Evolutionary conservation across 192 early-diverging fungal genomes (phyloP).

Genomic region (Backusella luteola): DNA sequence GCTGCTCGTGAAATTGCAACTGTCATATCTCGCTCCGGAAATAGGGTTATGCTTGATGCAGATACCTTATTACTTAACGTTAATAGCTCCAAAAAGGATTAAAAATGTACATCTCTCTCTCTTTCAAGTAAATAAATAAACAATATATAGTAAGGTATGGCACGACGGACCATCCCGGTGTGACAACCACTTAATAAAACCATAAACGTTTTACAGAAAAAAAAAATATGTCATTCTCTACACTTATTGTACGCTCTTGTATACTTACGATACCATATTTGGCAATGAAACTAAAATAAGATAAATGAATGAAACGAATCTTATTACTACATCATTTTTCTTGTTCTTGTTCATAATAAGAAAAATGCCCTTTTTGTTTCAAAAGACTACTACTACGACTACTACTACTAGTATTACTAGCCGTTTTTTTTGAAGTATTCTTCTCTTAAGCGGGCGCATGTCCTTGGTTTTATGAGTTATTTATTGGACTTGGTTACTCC

Average conservation of each 20-base stretch:
- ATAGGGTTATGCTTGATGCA: constrained; percentile 90
- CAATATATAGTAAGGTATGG: neutral
- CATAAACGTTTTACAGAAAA: neutral
- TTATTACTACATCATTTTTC: neutral
- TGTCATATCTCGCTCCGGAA: constrained; percentile 79
- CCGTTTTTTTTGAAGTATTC: too few relatives aligned
- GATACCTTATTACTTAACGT: constrained; percentile 94
- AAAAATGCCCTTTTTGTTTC: too few relatives aligned
- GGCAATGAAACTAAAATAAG: neutral
- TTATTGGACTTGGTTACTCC: too few relatives aligned
- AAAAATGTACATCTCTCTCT: neutral
- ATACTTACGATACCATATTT: neutral
- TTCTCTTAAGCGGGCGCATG: too few relatives aligned
- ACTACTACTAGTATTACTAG: too few relatives aligned
- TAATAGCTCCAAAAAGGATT: constrained; percentile 24
- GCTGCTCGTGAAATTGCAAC: constrained; percentile 92
- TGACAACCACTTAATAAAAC: neutral
- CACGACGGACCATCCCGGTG: neutral
- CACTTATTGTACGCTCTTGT: neutral
- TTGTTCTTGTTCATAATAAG: neutral
- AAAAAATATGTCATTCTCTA: neutral
- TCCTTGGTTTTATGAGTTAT: too few relatives aligned
- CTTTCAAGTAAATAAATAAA: neutral
- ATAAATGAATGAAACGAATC: neutral
- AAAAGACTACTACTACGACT: too few relatives aligned